Percentiles rank a stretch among this genome's conserved stretches.
These are phyloP conservation scores for Cantharellus cinnabarinus DNA, from an alignment of 768 basidiomycete species.

Conservation along the genomic window DNA sequence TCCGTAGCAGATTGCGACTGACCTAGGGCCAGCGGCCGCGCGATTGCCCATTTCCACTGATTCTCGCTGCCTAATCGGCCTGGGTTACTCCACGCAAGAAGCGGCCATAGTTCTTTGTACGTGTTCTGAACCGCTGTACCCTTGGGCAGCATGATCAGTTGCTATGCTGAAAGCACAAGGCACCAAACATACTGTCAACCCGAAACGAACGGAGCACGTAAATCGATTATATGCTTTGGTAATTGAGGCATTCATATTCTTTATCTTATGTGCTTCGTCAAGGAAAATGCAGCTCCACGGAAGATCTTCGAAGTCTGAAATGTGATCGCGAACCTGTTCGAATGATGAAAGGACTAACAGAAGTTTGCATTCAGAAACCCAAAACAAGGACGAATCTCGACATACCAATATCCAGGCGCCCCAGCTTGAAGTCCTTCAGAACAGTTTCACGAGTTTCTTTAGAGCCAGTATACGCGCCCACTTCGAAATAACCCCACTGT, in stretches of 20 bases:
- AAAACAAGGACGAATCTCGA: conserved; percentile 4
- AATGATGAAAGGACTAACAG: conserved; percentile 58
- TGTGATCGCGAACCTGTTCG: conserved; percentile 51
- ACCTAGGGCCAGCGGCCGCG: conserved; percentile 42
- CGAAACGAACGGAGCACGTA: conserved; percentile 47
- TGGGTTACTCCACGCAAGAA: conserved; percentile 83
- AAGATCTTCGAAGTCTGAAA: conserved; percentile 44
- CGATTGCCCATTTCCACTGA: conserved; percentile 62
- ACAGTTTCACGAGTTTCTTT: conserved; percentile 33
- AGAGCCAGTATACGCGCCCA: conserved; percentile 43
- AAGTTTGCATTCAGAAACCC: background rate
- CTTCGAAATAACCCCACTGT: conserved; percentile 91
- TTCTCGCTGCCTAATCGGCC: conserved; percentile 46
- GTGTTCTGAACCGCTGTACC: conserved; percentile 63
- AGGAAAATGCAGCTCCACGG: conserved; percentile 56
- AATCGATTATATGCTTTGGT: conserved; percentile 56
- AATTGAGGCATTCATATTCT: conserved; percentile 50
- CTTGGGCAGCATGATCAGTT: background rate
- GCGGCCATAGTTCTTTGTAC: conserved; percentile 79
- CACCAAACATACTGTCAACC: conserved; percentile 49
- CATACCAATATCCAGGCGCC: conserved; percentile 69
- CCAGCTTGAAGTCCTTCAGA: conserved; percentile 53
- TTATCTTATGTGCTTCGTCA: conserved; percentile 82
- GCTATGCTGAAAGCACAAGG: conserved; percentile 13
- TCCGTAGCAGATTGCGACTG: conserved; percentile 47